Percentiles rank a stretch among this genome's conserved stretches.
Evolutionary conservation across 257 asterid species (phyloP).

Genomic region (Primulina huaijiensis): DNA sequence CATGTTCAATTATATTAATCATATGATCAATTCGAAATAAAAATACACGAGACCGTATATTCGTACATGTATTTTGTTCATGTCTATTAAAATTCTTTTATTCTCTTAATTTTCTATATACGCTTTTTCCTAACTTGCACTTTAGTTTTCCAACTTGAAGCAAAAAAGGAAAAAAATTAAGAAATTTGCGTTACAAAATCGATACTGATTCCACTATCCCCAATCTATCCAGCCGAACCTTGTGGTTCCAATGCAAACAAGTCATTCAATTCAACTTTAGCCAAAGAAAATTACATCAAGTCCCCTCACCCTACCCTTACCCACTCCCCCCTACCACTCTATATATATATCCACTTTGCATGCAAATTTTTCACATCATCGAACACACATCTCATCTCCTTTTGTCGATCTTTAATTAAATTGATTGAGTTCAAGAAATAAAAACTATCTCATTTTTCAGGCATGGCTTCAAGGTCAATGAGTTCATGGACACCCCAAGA

Average conservation of each 20-base stretch:
- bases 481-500: constrained; percentile 64
- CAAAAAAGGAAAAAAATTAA: too few species aligned
- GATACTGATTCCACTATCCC: not conserved
- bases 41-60: too few species aligned
- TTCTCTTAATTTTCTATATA: not conserved
- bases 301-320: not conserved
- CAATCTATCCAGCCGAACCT: not conserved
- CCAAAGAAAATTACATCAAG: constrained; percentile 27
- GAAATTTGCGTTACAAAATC: not conserved
- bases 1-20: too few species aligned
- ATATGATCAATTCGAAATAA: too few species aligned
- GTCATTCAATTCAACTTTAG: constrained; percentile 24
- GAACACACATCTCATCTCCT: not conserved
- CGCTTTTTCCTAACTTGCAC: not conserved
- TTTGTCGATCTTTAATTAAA: not conserved
- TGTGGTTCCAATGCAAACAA: constrained; percentile 27
- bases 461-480: constrained; percentile 48
- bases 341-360: constrained; percentile 23
- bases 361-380: not conserved
- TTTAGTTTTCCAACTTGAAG: not conserved
- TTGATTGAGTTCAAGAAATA: too few species aligned
- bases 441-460: not conserved
- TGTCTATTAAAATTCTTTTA: too few species aligned
- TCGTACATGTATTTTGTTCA: too few species aligned
- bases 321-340: not conserved